A percentile compares a stretch with the other conserved stretches of the same genome.
phyloP scores from a whole-genome alignment of 2,329 filamentous ascomycete species.

The Tolypocladium pustulatum region DNA sequence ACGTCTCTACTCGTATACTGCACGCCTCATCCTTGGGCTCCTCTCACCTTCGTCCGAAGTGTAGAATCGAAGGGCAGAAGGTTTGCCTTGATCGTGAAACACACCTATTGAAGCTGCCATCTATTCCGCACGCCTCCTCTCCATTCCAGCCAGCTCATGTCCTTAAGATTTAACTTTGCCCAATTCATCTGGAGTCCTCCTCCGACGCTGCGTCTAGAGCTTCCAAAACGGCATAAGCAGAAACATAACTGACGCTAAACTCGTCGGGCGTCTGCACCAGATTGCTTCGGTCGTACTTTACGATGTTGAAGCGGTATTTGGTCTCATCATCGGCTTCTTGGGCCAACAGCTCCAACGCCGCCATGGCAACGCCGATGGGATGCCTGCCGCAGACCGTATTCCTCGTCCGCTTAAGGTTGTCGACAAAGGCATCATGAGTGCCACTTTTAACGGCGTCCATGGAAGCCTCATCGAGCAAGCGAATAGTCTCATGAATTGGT shows the following conservation, averaged over 20 bases:
- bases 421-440: conserved; percentile 57
- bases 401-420: conserved; percentile 57
- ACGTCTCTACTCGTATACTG: neutral
- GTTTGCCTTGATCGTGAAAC: neutral
- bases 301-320: conserved; percentile 59
- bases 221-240: conserved; percentile 72
- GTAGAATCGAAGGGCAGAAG: neutral
- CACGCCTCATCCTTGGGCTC: too few species aligned
- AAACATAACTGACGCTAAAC: conserved; percentile 90
- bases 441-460: conserved; percentile 81
- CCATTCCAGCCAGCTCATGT: neutral
- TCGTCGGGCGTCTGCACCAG: conserved; percentile 57
- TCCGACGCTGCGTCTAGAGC: neutral
- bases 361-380: conserved; percentile 89
- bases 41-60: neutral
- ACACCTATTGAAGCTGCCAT: neutral
- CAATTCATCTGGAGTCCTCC: neutral
- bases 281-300: conserved; percentile 80
- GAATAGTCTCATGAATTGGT: conserved; percentile 77
- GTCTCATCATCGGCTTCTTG: conserved; percentile 25
- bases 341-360: conserved; percentile 60
- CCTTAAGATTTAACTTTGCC: too few species aligned
- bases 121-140: neutral
- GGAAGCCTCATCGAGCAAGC: conserved; percentile 64
- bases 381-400: conserved; percentile 95